Evolutionary conservation across 805 yeast species (phyloP).

Genomic region (Pichia exigua): DNA sequence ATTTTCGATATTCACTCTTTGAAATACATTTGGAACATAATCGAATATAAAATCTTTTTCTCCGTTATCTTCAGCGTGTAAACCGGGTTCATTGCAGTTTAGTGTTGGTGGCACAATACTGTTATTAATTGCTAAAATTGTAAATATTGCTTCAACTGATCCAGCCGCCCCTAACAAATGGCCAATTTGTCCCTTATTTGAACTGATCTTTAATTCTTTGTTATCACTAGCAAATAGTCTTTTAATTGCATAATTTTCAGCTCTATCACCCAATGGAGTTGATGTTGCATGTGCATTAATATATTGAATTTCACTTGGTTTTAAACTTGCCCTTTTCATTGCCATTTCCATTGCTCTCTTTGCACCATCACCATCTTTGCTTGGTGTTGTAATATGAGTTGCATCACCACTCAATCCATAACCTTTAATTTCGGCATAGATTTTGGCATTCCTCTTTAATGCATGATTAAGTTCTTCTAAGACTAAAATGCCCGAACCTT

Average conservation of each 20-base stretch:
- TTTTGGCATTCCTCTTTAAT: constrained; percentile 46
- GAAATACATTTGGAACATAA: constrained; percentile 46
- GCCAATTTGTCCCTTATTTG: constrained; percentile 90
- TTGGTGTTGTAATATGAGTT: constrained; percentile 87
- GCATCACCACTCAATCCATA: constrained; percentile 93
- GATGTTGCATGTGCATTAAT: constrained; percentile 97
- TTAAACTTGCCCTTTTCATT: constrained; percentile 40
- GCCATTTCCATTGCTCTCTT: constrained; percentile 76
- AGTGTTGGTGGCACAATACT: constrained; percentile 70
- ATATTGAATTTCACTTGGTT: constrained; percentile 51
- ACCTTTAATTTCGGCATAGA: constrained; percentile 78
- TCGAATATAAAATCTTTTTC: constrained; percentile 40
- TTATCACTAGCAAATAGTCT: constrained; percentile 37
- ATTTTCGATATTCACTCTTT: constrained; percentile 32
- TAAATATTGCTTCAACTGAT: constrained; percentile 80
- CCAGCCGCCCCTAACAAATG: constrained; percentile 97
- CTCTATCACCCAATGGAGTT: constrained; percentile 79
- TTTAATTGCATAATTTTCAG: constrained; percentile 73
- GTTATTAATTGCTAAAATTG: constrained; percentile 55
- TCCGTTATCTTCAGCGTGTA: constrained; percentile 35
- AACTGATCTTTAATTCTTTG: constrained; percentile 47
- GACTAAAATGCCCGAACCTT: constrained; percentile 80
- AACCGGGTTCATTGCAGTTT: constrained; percentile 53
- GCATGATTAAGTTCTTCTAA: constrained; percentile 80
- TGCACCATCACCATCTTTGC: constrained; percentile 78